Percentiles rank a stretch among this genome's conserved stretches.
Evolutionary conservation across 148 eudicot species (phyloP).

Genomic region (Beta vulgaris): DNA sequence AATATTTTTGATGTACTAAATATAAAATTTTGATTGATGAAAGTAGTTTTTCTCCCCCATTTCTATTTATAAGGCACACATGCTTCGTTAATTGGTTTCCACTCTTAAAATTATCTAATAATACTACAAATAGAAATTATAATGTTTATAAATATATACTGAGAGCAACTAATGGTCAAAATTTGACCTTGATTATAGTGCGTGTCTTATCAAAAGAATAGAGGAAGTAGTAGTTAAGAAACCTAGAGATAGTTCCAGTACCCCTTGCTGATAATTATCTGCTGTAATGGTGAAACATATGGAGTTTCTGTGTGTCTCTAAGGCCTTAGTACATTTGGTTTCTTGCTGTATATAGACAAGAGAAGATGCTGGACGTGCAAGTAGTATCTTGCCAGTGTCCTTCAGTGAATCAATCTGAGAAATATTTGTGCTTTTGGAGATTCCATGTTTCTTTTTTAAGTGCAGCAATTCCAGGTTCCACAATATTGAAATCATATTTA

Average conservation of each 20-base stretch:
- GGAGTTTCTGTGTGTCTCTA: background rate
- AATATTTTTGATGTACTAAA: background rate
- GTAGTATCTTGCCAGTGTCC: background rate
- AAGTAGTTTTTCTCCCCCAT: background rate
- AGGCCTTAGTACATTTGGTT: background rate
- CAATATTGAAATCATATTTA: background rate
- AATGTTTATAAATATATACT: too few relatives aligned
- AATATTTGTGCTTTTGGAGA: background rate
- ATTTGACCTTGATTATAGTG: too few relatives aligned
- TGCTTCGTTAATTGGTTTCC: too few relatives aligned
- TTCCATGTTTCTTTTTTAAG: constrained; percentile 6
- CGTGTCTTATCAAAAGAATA: too few relatives aligned
- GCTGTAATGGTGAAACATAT: background rate
- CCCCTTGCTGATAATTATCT: background rate
- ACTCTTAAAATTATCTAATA: too few relatives aligned
- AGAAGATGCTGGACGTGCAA: background rate
- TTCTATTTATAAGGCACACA: too few relatives aligned
- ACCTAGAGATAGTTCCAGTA: background rate
- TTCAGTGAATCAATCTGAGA: background rate
- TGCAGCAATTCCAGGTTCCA: background rate
- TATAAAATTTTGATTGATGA: background rate
- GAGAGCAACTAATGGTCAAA: too few relatives aligned
- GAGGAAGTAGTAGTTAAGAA: background rate
- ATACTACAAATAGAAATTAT: too few relatives aligned
- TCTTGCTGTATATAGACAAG: background rate